Evolutionary conservation across 805 yeast genomes (phyloP).

Genomic region (Suhomyces emberorum): DNA sequence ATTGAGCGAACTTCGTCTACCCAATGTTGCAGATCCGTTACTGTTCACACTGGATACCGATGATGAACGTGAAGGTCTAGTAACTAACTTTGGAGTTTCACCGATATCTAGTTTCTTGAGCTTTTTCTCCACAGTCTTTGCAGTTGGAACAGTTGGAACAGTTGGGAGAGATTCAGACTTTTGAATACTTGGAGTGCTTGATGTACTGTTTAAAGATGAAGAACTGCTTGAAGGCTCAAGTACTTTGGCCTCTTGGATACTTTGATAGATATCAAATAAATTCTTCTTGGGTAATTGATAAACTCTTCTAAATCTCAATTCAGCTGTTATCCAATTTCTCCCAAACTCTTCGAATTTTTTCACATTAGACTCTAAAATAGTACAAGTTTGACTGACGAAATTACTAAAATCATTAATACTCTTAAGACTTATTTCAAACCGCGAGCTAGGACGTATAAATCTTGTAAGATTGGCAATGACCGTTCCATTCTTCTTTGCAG

Average conservation of each 20-base stretch:
- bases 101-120: slow-evolving; percentile 16
- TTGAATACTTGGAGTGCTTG: neutral
- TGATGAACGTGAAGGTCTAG: slow-evolving; percentile 24
- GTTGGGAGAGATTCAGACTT: slow-evolving; percentile 9
- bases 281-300: slow-evolving; percentile 26
- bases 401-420: slow-evolving; percentile 38
- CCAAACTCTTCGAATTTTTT: slow-evolving; percentile 36
- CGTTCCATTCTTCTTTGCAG: slow-evolving; percentile 47
- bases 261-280: slow-evolving; percentile 17
- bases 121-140: slow-evolving; percentile 7
- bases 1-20: slow-evolving; percentile 16
- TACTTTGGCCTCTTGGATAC: neutral
- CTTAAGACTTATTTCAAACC: slow-evolving; percentile 32
- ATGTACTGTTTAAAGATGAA: neutral
- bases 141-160: neutral
- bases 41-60: slow-evolving; percentile 24
- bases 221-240: neutral
- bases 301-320: slow-evolving; percentile 38
- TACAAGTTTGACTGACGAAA: slow-evolving; percentile 39
- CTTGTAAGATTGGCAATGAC: slow-evolving; percentile 47
- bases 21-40: slow-evolving; percentile 12
- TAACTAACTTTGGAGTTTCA: slow-evolving; percentile 7
- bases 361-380: slow-evolving; percentile 26
- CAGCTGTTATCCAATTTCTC: slow-evolving; percentile 41
- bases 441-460: slow-evolving; percentile 41